phyloP scores from a whole-genome alignment of 2,329 filamentous ascomycete species.

The Orbilia quercus region DNA sequence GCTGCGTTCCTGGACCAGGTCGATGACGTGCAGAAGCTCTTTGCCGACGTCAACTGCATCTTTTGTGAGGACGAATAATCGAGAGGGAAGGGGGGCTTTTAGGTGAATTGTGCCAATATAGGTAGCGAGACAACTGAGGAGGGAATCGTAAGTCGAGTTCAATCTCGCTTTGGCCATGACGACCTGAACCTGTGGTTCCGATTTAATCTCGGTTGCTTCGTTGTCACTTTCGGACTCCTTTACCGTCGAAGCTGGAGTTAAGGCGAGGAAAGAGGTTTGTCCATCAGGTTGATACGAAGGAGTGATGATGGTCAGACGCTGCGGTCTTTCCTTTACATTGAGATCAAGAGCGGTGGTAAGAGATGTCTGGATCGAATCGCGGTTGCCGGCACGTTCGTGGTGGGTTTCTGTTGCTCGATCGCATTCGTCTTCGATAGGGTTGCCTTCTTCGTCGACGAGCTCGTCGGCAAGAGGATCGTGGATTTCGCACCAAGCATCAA shows the following conservation, averaged over 20 bases:
- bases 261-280: slow-evolving; percentile 32
- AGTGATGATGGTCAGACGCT: slow-evolving; percentile 48
- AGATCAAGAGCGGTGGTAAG: slow-evolving; percentile 41
- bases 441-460: slow-evolving; percentile 28
- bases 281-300: slow-evolving; percentile 43
- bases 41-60: slow-evolving; percentile 50
- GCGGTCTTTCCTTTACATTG: slow-evolving; percentile 32
- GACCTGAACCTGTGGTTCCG: slow-evolving; percentile 8
- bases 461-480: slow-evolving; percentile 61
- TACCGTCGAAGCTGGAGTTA: slow-evolving; percentile 49
- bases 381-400: slow-evolving; percentile 18
- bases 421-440: neutral
- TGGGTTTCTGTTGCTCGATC: slow-evolving; percentile 17
- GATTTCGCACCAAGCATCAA: slow-evolving; percentile 80
- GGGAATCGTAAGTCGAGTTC: slow-evolving; percentile 63
- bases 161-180: slow-evolving; percentile 32
- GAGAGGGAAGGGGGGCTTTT: slow-evolving; percentile 71
- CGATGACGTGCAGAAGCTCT: slow-evolving; percentile 38
- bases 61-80: slow-evolving; percentile 43
- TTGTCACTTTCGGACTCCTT: slow-evolving; percentile 51
- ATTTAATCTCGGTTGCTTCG: slow-evolving; percentile 24
- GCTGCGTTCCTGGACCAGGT: slow-evolving; percentile 44
- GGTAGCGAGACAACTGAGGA: slow-evolving; percentile 88
- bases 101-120: slow-evolving; percentile 91
- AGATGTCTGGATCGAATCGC: slow-evolving; percentile 45